Conservation (phyloP, 495 filamentous ascomycete genomes). For the Xylaria venustula region DNA sequence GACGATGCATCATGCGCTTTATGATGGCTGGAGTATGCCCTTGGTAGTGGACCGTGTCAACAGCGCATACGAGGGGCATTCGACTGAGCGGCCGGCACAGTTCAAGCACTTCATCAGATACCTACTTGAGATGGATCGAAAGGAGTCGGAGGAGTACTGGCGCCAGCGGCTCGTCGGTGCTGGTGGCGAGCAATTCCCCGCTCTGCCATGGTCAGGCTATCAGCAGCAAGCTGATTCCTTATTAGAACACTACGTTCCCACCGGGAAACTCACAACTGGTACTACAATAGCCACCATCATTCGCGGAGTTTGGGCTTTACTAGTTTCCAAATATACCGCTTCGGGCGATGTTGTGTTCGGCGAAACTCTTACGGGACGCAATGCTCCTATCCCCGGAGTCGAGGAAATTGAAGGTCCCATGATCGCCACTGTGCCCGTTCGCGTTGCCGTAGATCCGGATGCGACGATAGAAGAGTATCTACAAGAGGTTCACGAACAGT, state of each 20-base stretch:
- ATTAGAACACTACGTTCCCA: constrained; percentile 49
- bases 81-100: constrained; percentile 43
- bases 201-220: constrained; percentile 54
- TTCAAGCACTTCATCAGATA: constrained; percentile 48
- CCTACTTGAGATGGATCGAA: constrained; percentile 34
- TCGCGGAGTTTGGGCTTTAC: constrained; percentile 61
- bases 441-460: constrained; percentile 41
- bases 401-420: constrained; percentile 57
- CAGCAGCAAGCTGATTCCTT: constrained; percentile 52
- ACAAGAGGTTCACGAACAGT: constrained; percentile 51
- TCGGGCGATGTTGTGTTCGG: constrained; percentile 54
- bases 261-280: constrained; percentile 33
- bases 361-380: constrained; percentile 58
- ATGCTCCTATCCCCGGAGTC: constrained; percentile 49
- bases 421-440: constrained; percentile 65
- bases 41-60: constrained; percentile 56
- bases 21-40: constrained; percentile 66
- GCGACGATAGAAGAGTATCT: constrained; percentile 38
- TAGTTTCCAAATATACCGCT: constrained; percentile 52
- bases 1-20: constrained; percentile 67
- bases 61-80: constrained; percentile 30
- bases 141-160: constrained; percentile 40
- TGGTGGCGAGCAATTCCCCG: constrained; percentile 56
- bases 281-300: constrained; percentile 60
- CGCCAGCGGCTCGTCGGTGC: constrained; percentile 48